phyloP scores from a whole-genome alignment of 331 rosid species.

The Telfairia occidentalis region DNA sequence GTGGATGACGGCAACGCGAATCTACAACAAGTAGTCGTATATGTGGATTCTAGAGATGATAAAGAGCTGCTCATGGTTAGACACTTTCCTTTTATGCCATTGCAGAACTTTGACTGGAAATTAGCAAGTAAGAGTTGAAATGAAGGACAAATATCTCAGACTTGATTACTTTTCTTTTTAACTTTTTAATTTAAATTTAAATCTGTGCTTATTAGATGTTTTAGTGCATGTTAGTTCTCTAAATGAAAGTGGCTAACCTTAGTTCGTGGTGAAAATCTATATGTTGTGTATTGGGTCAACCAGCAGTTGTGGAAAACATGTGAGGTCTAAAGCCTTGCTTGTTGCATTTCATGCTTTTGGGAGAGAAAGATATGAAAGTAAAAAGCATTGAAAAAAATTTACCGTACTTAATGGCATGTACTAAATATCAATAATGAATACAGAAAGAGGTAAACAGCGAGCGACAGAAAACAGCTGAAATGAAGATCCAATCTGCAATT shows the following conservation, averaged over 20 bases:
- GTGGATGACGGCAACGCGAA: constrained; percentile 30
- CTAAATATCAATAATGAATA: constrained; percentile 15
- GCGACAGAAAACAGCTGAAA: constrained; percentile 30
- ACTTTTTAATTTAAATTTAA: neutral
- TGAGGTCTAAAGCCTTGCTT: neutral
- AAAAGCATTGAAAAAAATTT: neutral
- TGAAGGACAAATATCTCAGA: neutral
- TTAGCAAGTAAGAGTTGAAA: neutral
- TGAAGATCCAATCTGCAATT: constrained; percentile 57
- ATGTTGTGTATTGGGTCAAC: neutral
- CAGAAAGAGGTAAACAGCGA: constrained; percentile 70
- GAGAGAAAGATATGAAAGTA: neutral
- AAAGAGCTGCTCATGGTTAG: constrained; percentile 58
- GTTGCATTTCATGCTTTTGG: neutral
- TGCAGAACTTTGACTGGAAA: neutral
- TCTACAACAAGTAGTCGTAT: constrained; percentile 47
- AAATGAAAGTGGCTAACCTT: neutral
- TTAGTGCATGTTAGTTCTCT: no score
- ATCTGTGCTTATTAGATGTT: neutral
- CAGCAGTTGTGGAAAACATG: neutral
- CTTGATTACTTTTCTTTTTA: neutral
- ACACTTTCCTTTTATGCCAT: neutral
- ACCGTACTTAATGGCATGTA: neutral
- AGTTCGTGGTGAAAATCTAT: neutral
- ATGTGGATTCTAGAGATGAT: constrained; percentile 60